Conservation (phyloP, 2,329 filamentous ascomycete genomes). For the Thielaviopsis euricoi region DNA sequence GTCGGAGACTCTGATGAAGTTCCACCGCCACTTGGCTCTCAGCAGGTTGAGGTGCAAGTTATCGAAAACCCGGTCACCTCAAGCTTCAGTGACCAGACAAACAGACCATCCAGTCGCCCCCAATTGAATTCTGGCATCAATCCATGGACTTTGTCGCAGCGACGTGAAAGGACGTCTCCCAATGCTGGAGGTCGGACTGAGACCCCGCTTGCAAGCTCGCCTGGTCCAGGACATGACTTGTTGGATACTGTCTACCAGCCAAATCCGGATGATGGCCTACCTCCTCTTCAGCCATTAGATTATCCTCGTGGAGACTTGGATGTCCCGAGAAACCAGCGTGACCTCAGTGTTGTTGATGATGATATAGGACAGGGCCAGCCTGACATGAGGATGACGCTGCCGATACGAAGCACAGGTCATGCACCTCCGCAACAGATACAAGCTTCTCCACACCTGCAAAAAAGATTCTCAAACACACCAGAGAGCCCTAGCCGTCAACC, state of each 20-base stretch:
- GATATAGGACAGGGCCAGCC: neutral
- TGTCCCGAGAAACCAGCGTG: neutral
- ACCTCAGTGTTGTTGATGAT: neutral
- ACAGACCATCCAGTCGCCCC: neutral
- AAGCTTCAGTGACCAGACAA: neutral
- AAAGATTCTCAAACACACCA: neutral
- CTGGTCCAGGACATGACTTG: neutral
- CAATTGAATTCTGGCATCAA: neutral
- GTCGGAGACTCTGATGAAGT: neutral
- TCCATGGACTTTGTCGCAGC: constrained; percentile 2
- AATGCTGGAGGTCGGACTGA: neutral
- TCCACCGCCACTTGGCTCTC: neutral
- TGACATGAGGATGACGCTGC: neutral
- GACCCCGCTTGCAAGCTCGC: neutral
- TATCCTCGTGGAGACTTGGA: neutral
- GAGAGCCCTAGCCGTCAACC: neutral
- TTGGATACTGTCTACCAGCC: neutral
- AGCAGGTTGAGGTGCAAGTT: neutral
- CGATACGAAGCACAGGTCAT: neutral
- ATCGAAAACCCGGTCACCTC: neutral
- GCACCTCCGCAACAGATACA: neutral
- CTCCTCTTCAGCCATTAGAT: neutral
- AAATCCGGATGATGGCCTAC: neutral
- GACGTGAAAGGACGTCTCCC: neutral
- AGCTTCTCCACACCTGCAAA: neutral